These are phyloP conservation scores for Gautieria morchelliformis DNA, from an alignment of 768 basidiomycete species.

Conservation along the genomic window DNA sequence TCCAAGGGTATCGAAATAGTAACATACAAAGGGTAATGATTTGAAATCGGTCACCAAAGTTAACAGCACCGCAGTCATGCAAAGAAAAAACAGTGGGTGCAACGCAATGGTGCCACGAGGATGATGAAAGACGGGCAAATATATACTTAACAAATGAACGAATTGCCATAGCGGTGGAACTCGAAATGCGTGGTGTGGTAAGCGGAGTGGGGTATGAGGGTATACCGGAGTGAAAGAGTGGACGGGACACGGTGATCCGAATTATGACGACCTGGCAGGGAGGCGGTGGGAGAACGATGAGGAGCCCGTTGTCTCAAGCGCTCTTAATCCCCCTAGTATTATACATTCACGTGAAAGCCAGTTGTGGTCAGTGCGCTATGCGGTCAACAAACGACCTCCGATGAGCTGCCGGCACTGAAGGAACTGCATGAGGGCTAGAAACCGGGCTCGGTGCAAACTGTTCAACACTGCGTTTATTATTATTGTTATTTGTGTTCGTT, in stretches of 20 bases:
- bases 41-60: too few species aligned
- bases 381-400: not conserved
- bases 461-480: not conserved
- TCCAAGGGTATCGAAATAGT: too few species aligned
- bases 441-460: not conserved
- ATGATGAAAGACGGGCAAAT: not conserved
- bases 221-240: not conserved
- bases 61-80: too few species aligned
- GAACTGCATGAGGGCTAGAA: not conserved
- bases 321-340: not conserved
- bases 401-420: not conserved
- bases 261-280: not conserved
- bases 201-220: not conserved
- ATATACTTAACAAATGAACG: not conserved
- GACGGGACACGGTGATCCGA: not conserved
- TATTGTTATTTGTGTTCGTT: slow-evolving; percentile 1
- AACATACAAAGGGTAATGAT: too few species aligned
- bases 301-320: not conserved
- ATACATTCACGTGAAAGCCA: not conserved
- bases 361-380: not conserved
- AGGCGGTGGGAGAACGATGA: not conserved
- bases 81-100: too few species aligned
- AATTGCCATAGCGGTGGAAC: not conserved
- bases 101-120: not conserved
- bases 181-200: not conserved